phyloP scores from a whole-genome alignment of 2,329 filamentous ascomycete genomes.

The Diaporthe vaccinii region DNA sequence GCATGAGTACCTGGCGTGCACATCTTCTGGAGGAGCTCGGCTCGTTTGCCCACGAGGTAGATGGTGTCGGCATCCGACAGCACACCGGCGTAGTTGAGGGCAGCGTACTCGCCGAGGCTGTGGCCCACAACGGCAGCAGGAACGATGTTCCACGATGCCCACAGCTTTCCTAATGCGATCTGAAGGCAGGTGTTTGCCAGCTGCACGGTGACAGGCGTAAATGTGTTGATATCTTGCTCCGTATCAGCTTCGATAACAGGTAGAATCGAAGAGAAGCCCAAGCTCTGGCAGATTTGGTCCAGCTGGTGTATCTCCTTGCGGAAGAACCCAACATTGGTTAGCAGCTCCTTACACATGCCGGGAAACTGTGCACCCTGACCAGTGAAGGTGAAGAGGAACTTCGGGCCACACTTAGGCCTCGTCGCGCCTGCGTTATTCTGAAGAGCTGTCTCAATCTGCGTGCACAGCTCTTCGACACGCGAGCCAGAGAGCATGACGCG shows the following conservation, averaged over 20 bases:
- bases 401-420: conserved; percentile 55
- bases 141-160: conserved; percentile 67
- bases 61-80: conserved; percentile 79
- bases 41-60: conserved; percentile 78
- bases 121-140: conserved; percentile 64
- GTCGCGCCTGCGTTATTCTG: conserved; percentile 58
- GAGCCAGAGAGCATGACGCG: conserved; percentile 62
- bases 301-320: conserved; percentile 64
- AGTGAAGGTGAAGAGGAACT: conserved; percentile 67
- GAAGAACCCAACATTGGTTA: conserved; percentile 49
- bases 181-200: conserved; percentile 67
- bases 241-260: conserved; percentile 61
- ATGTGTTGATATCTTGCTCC: conserved; percentile 53
- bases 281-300: conserved; percentile 61
- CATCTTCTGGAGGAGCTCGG: conserved; percentile 72
- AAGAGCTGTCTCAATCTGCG: conserved; percentile 50
- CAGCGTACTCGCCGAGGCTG: conserved; percentile 55
- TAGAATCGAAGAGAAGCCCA: conserved; percentile 68
- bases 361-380: conserved; percentile 68
- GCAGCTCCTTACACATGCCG: conserved; percentile 59
- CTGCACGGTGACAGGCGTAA: conserved; percentile 67
- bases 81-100: conserved; percentile 79
- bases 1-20: conserved; percentile 76
- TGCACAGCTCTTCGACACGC: conserved; percentile 56
- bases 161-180: conserved; percentile 69